Percentiles rank a stretch among this genome's conserved stretches.
Conservation (phyloP, 306 rosid species). For the Dryas drummondii region DNA sequence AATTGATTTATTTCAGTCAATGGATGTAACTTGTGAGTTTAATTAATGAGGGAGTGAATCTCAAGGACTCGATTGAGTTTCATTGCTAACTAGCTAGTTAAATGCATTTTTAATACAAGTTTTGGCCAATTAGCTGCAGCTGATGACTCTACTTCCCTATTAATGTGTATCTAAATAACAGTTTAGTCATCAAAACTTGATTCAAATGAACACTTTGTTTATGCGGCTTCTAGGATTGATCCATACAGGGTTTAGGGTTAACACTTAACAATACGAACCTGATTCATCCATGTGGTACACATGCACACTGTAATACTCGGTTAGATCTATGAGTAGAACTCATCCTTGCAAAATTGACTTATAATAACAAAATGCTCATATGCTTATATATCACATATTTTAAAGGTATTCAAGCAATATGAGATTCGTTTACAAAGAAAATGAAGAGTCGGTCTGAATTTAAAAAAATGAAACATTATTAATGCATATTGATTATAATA, state of each 20-base stretch:
- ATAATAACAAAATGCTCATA: no score
- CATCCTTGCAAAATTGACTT: no score
- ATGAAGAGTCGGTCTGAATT: no score
- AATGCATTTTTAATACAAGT: background rate
- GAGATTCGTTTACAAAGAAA: no score
- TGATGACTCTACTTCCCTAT: background rate
- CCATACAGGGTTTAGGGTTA: no score
- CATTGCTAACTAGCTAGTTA: background rate
- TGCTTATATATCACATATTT: no score
- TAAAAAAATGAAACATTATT: no score
- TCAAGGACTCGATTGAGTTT: slow-evolving; percentile 32
- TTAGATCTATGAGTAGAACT: no score
- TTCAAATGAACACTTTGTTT: background rate
- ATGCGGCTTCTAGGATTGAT: background rate
- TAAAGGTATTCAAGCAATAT: no score
- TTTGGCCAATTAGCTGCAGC: background rate
- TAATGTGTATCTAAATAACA: background rate
- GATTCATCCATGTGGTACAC: no score
- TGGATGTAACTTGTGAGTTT: slow-evolving; percentile 25
- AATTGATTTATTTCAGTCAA: background rate
- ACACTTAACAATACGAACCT: no score
- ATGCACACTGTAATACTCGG: no score
- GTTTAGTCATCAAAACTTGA: background rate
- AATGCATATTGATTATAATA: background rate
- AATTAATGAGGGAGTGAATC: slow-evolving; percentile 49